Base-by-base conservation (phyloP, 2,329 filamentous ascomycete species). In the Didymella segeticola region DNA sequence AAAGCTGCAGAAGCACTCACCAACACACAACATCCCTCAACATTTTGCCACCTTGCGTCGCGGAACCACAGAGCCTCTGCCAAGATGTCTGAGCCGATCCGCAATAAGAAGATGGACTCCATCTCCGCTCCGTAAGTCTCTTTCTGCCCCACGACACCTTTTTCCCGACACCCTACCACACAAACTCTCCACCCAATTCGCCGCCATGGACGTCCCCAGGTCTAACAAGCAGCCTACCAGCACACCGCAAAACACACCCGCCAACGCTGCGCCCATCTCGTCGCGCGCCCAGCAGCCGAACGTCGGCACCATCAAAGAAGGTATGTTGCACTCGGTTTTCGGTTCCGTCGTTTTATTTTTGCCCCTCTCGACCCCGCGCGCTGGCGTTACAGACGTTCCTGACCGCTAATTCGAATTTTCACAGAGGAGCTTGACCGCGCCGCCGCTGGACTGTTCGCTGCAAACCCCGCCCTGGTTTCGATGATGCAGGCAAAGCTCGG, bases 401-500 rank as follows among this genome's bases (percentile, higher is more conserved):
- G 67, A 72, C 70, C 72, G 72, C 72, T 74, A 71, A 75, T 68
- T 64, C 57, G 60, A 66, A 47, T 66, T 70, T 68, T 55, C 53
- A 58, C 77, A 97, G 95, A 98, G 86, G 91, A 96, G 61, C 82
- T 96, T 70, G 92, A 97, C 75, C 90, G 90, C 76, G 84, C 91
- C 52, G 93, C 93, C 58, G 93, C 93, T 56, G 93, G 90, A 58
- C 88, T 99, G 74, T 96, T 99, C 74, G 93, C 95, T 66, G 89
- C 95, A 77, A 96, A 99, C 81, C 95, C 96, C 56, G 89, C 89
- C 69, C 87, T 99, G 63, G 90, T 98, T 58, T 90, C 91, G 65
- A 95, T 99, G 91, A 98, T 99, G 77, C 92, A 99, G 82, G 93
- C 92, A 70, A 95, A 95, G 77, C 89, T 99, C 67, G 91, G 92